Evolutionary conservation across 78 protist genomes (phyloP).

Genomic region (Tieghemostelium lacteum): DNA sequence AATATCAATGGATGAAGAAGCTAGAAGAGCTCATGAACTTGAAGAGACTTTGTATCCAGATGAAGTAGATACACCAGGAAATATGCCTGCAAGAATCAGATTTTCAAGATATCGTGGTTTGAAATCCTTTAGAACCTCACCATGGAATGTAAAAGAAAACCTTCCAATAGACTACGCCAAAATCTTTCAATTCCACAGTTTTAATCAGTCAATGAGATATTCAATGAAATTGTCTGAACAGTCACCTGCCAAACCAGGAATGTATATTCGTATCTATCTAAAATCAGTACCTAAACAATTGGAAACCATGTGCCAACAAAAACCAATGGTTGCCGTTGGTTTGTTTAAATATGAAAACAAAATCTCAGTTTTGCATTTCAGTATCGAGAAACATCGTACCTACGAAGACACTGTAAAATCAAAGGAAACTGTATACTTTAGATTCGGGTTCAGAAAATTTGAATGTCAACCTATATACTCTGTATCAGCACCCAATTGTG

Average conservation of each 20-base stretch:
- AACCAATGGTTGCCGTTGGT: conserved; percentile 64
- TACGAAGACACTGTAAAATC: conserved; percentile 79
- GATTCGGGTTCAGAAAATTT: conserved; percentile 84
- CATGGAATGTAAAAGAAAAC: conserved; percentile 97
- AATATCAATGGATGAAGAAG: conserved; percentile 5
- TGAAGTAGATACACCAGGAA: conserved; percentile 94
- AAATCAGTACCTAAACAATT: conserved; percentile 38
- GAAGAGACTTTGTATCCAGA: conserved; percentile 88
- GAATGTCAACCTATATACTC: conserved; percentile 86
- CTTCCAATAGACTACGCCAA: conserved; percentile 96
- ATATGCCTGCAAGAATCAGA: conserved; percentile 88
- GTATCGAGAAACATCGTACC: conserved; percentile 65
- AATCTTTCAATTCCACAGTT: conserved; percentile 93
- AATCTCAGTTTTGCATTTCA: conserved; percentile 90
- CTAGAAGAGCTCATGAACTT: conserved; percentile 26
- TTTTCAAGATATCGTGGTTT: conserved; percentile 93
- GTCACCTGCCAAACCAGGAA: conserved; percentile 55
- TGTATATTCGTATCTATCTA: conserved; percentile 80
- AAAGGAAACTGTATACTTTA: conserved; percentile 78
- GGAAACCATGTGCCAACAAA: background rate
- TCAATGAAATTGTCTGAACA: conserved; percentile 10
- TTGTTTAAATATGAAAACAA: conserved; percentile 95
- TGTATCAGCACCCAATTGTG: conserved; percentile 58
- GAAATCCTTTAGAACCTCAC: conserved; percentile 84
- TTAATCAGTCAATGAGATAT: conserved; percentile 69